phyloP scores from a whole-genome alignment of 805 yeast genomes.

The Candida takata region DNA sequence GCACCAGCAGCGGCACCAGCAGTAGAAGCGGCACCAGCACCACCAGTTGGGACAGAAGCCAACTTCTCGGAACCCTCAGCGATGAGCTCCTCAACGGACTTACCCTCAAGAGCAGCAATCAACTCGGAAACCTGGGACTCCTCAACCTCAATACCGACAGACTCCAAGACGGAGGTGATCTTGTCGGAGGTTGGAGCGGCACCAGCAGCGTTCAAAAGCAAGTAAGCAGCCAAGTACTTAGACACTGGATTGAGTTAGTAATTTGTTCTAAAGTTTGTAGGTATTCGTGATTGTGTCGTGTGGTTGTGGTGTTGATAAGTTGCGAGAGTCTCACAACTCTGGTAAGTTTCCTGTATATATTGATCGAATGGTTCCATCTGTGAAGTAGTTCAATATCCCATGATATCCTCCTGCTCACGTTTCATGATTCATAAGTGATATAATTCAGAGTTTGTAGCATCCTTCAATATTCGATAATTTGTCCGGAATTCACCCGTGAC shows the following conservation, averaged over 20 bases:
- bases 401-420: no score
- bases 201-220: constrained; percentile 97
- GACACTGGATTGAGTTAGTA: constrained; percentile 23
- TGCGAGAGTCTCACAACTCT: no score
- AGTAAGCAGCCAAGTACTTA: constrained; percentile 99
- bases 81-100: constrained; percentile 81
- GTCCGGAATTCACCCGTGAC: no score
- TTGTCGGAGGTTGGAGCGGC: constrained; percentile 90
- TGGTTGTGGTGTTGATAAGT: no score
- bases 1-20: constrained; percentile 67
- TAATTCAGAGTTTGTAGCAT: no score
- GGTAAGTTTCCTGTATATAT: no score
- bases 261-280: background rate
- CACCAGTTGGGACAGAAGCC: constrained; percentile 97
- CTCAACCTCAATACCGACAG: constrained; percentile 96
- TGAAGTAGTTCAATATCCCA: no score
- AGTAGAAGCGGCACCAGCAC: constrained; percentile 83
- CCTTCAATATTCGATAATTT: no score
- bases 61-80: constrained; percentile 94
- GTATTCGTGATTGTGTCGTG: no score
- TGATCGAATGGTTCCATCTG: no score
- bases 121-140: constrained; percentile 77
- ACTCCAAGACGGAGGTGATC: constrained; percentile 78
- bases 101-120: constrained; percentile 86
- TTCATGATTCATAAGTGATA: no score